These are phyloP conservation scores for Pluteus cervinus DNA, from an alignment of 768 basidiomycete genomes.

Conservation along the genomic window DNA sequence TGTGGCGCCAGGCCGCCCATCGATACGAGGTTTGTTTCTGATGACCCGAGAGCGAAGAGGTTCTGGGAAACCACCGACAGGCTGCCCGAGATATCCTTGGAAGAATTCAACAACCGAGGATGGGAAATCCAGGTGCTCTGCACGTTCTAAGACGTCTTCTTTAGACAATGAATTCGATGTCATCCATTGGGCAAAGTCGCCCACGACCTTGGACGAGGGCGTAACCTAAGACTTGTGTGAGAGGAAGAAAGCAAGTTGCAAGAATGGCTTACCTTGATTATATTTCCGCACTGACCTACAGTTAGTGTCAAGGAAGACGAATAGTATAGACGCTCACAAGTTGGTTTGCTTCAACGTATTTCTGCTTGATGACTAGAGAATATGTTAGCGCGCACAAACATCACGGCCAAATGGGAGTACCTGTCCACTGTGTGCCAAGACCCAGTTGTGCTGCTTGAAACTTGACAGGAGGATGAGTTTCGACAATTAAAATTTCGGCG, in stretches of 20 bases:
- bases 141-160: constrained; percentile 78
- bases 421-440: constrained; percentile 93
- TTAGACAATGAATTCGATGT: constrained; percentile 89
- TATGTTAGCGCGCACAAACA: constrained; percentile 8
- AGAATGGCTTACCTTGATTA: constrained; percentile 68
- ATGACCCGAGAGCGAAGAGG: constrained; percentile 89
- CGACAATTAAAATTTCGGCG: constrained; percentile 7
- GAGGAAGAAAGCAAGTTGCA: background rate
- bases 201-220: constrained; percentile 97
- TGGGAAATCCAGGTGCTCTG: constrained; percentile 93
- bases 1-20: constrained; percentile 86
- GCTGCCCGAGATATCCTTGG: constrained; percentile 98
- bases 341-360: constrained; percentile 96
- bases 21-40: constrained; percentile 89
- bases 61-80: constrained; percentile 98
- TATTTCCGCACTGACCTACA: constrained; percentile 76
- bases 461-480: constrained; percentile 32
- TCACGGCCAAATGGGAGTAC: constrained; percentile 30
- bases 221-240: constrained; percentile 55
- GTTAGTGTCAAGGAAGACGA: constrained; percentile 7
- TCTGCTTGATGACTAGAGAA: constrained; percentile 84
- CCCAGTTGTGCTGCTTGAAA: constrained; percentile 99
- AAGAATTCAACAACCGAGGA: constrained; percentile 97
- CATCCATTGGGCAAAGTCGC: constrained; percentile 99
- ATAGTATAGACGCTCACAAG: constrained; percentile 48